Evolutionary conservation across 345 rosid genomes (phyloP).

Genomic region (Eucalyptus pauciflora): DNA sequence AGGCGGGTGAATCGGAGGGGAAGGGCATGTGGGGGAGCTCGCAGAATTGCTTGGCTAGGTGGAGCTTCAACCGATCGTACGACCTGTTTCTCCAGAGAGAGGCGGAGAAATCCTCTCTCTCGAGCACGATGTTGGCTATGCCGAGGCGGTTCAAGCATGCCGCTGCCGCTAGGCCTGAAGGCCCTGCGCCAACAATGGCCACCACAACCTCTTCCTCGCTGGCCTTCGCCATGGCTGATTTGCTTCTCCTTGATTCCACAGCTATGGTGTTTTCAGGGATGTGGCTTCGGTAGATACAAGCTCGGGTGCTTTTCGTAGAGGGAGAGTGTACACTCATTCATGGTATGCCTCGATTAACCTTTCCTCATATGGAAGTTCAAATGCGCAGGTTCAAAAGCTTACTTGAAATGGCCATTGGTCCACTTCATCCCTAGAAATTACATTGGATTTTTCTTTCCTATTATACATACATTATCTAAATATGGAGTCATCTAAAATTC

Average conservation of each 20-base stretch:
- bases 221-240: background rate
- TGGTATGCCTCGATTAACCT: background rate
- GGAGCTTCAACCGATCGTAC: slow-evolving; percentile 37
- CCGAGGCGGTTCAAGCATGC: slow-evolving; percentile 29
- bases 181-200: slow-evolving; percentile 48
- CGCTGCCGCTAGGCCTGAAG: slow-evolving; percentile 42
- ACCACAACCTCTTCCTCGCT: background rate
- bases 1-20: slow-evolving; percentile 20
- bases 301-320: background rate
- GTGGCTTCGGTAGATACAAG: background rate
- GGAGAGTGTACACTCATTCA: background rate
- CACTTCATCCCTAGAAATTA: background rate
- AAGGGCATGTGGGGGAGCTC: slow-evolving; percentile 36
- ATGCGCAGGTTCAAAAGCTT: background rate
- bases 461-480: background rate
- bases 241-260: background rate
- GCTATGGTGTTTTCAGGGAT: background rate
- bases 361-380: background rate
- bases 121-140: slow-evolving; percentile 30
- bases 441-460: background rate
- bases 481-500: background rate
- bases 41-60: slow-evolving; percentile 38
- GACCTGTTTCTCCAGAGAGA: slow-evolving; percentile 43
- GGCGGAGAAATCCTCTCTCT: slow-evolving; percentile 39
- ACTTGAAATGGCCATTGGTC: background rate